Evolutionary conservation across 495 filamentous ascomycete species (phyloP), one percentile per base, ranked within the genome.

Genomic region (Hypoxylon intermedium): DNA sequence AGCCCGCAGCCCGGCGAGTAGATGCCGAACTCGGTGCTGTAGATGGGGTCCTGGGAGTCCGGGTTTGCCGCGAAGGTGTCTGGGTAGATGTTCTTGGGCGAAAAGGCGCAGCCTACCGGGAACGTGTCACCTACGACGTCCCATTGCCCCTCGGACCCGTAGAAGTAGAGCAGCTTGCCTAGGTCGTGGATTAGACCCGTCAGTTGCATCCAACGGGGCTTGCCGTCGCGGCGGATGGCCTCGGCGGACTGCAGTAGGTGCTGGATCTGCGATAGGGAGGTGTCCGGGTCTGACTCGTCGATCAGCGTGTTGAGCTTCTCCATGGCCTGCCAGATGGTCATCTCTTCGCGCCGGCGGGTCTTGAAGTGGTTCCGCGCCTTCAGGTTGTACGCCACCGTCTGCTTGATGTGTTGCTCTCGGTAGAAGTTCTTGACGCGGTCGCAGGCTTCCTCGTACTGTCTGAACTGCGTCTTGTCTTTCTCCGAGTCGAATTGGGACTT

Each of bases 61-160:
- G 88, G 85, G 72, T 96, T 93, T 4, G 76, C 77, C 26, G 56
- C 68, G 74, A 95, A 96, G 4, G 85, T 87, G 28, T 89, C 88
- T 0, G 83, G 79, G 73, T 91, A 91, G 77, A 96, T 89, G 73
- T 90, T 91, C 28, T 79, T 75, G 38, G 12, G 41, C 60, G 91
- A 87, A 59, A 93, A 95, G 41, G 77, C 83, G 65, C 90, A 93
- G 48, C 92, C 92, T n/a, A 96, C 89, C 24, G 92, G 91, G 75
- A 95, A 95, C 0, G 90, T 93, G 66, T 96, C 92, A 12, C 92
- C 92, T 9, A 96, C 91, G 11, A 95, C 90, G 67, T 94, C 92
- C 92, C 92, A 95, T 71, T 96, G 92, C 41, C 92, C 91, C 53
- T 87, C 74, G 7, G 87, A 89, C 45, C 84, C 87, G 72, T 86